A percentile compares a stretch with the other conserved stretches of the same genome.
phyloP scores from a whole-genome alignment of 1,284 basidiomycete species.

The Ustilago crameri region DNA sequence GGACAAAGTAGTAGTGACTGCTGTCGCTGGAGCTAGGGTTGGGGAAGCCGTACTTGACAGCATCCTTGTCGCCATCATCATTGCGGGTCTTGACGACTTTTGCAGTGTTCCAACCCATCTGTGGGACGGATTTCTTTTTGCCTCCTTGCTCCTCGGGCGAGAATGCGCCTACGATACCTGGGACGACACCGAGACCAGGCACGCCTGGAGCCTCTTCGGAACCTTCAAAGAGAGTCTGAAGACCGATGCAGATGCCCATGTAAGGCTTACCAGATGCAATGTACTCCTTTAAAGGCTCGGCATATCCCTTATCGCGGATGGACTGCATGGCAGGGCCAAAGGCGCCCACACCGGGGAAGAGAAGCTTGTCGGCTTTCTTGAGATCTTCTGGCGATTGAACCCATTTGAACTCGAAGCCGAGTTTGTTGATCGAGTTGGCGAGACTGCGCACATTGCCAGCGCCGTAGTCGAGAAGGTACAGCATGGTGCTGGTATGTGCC shows the following conservation, averaged over 20 bases:
- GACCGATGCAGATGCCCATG: constrained; percentile 86
- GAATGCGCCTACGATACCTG: constrained; percentile 57
- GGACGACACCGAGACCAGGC: constrained; percentile 62
- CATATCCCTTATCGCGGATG: constrained; percentile 79
- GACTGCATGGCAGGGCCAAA: constrained; percentile 88
- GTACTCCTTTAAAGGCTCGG: constrained; percentile 84
- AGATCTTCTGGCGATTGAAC: constrained; percentile 86
- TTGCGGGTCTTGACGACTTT: constrained; percentile 67
- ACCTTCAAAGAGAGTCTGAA: constrained; percentile 78
- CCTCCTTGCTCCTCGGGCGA: constrained; percentile 31
- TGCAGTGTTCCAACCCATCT: constrained; percentile 88
- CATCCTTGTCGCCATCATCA: constrained; percentile 32
- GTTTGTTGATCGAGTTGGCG: constrained; percentile 87
- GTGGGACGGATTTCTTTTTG: constrained; percentile 83
- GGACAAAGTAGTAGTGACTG: constrained; percentile 89
- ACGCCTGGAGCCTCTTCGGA: constrained; percentile 72
- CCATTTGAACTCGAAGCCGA: constrained; percentile 92
- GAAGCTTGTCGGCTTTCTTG: constrained; percentile 84
- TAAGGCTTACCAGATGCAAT: constrained; percentile 90
- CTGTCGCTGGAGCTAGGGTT: constrained; percentile 70
- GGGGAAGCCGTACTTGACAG: constrained; percentile 51
- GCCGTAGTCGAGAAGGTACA: constrained; percentile 67
- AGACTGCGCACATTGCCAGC: constrained; percentile 71
- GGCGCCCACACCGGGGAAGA: constrained; percentile 98
- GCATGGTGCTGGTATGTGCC: constrained; percentile 32